Conservation (phyloP, 176 grass and related monocot genomes). For the Musa beccarii region DNA sequence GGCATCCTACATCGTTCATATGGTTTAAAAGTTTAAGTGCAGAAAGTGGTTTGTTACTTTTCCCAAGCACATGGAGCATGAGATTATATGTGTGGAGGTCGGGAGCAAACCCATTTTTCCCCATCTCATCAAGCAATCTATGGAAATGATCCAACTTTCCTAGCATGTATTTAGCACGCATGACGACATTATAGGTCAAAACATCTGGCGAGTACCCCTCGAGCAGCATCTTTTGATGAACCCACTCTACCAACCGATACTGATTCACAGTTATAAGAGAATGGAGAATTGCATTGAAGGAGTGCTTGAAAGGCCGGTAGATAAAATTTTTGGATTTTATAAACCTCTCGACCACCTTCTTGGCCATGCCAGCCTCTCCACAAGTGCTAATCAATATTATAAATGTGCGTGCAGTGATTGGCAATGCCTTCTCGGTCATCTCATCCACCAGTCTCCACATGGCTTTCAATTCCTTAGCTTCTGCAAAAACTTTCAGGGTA, state of each 20-base stretch:
- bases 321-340: constrained; percentile 66
- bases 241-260: constrained; percentile 75
- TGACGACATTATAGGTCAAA: constrained; percentile 81
- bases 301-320: constrained; percentile 63
- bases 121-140: constrained; percentile 83
- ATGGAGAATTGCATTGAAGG: constrained; percentile 79
- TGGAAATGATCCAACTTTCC: constrained; percentile 83
- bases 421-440: constrained; percentile 58
- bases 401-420: constrained; percentile 60
- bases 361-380: constrained; percentile 52
- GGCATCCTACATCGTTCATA: constrained; percentile 73
- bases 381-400: constrained; percentile 68
- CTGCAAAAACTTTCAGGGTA: constrained; percentile 64
- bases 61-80: constrained; percentile 84
- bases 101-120: constrained; percentile 47
- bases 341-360: constrained; percentile 67
- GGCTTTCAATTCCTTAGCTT: constrained; percentile 73
- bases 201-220: constrained; percentile 66
- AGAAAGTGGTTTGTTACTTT: constrained; percentile 83
- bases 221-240: constrained; percentile 66
- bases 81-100: constrained; percentile 88
- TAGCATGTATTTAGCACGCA: constrained; percentile 93
- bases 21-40: constrained; percentile 90
- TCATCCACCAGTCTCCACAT: constrained; percentile 82
- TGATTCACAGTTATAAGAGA: constrained; percentile 64